Percentiles rank a stretch among this genome's conserved stretches.
These are phyloP conservation scores for Penicillium corylophilum DNA, from an alignment of 2,329 filamentous ascomycete genomes.

Conservation along the genomic window DNA sequence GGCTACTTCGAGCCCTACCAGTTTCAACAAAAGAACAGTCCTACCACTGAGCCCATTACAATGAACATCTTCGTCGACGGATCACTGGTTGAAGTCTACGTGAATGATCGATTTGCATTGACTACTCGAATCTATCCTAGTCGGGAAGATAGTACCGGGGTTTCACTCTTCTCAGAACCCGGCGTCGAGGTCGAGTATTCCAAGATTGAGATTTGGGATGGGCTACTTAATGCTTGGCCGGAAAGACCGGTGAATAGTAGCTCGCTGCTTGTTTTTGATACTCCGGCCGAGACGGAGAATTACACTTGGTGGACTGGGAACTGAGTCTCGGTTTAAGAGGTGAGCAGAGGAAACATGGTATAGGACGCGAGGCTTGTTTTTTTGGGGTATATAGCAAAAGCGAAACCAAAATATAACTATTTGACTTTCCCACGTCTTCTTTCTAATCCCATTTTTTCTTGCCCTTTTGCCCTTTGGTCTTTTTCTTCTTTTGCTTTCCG, in stretches of 20 bases:
- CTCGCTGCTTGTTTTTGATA: slow-evolving; percentile 15
- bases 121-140: slow-evolving; percentile 17
- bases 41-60: slow-evolving; percentile 6
- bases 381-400: background rate
- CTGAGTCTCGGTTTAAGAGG: background rate
- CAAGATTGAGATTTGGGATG: slow-evolving; percentile 16
- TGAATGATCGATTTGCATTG: slow-evolving; percentile 15
- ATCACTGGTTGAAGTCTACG: slow-evolving; percentile 15
- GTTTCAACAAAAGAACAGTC: background rate
- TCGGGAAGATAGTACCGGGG: slow-evolving; percentile 10
- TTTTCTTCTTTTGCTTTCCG: too few relatives aligned
- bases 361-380: background rate
- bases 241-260: slow-evolving; percentile 12
- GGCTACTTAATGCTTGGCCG: slow-evolving; percentile 15
- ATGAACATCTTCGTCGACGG: slow-evolving; percentile 15
- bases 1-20: slow-evolving; percentile 16
- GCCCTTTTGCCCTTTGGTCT: too few relatives aligned
- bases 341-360: too few relatives aligned
- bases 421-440: too few relatives aligned
- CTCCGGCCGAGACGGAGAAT: slow-evolving; percentile 14
- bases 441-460: too few relatives aligned
- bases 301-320: slow-evolving; percentile 19
- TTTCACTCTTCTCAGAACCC: slow-evolving; percentile 3
- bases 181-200: slow-evolving; percentile 8
- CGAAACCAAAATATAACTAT: too few relatives aligned